These are phyloP conservation scores for Oehlia diaphana DNA, from an alignment of 192 early-diverging fungal genomes.

Conservation along the genomic window DNA sequence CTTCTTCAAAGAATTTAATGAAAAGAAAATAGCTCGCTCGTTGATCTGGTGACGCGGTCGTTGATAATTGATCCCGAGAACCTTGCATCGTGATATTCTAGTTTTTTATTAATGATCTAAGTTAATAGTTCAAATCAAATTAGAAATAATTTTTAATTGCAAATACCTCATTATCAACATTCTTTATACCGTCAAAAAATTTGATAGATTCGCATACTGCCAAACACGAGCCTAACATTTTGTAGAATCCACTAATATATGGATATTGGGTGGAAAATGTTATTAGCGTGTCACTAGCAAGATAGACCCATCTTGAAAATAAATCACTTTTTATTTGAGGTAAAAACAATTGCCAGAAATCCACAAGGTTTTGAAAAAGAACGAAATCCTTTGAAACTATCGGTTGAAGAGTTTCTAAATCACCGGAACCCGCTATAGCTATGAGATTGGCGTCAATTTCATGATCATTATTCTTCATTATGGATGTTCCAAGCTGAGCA, in stretches of 20 bases:
- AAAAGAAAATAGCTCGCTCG: constrained; percentile 42
- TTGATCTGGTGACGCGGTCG: constrained; percentile 32
- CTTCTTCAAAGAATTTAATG: constrained; percentile 56
- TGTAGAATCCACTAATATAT: constrained; percentile 74
- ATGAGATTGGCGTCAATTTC: constrained; percentile 3
- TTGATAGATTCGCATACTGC: constrained; percentile 41
- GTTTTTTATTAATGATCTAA: not conserved
- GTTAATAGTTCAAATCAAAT: not conserved
- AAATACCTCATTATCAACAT: constrained; percentile 7
- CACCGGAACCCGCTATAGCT: constrained; percentile 40
- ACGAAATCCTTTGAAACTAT: constrained; percentile 63
- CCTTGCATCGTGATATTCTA: not conserved
- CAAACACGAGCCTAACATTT: constrained; percentile 55
- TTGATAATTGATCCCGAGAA: constrained; percentile 4
- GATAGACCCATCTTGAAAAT: constrained; percentile 61
- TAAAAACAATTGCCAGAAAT: constrained; percentile 59
- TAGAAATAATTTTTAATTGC: not conserved
- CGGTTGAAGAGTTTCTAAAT: constrained; percentile 52
- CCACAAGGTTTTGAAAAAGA: constrained; percentile 69
- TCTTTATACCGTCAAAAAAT: constrained; percentile 35
- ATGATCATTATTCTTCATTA: not conserved
- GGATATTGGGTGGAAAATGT: constrained; percentile 56
- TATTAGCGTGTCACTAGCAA: constrained; percentile 52
- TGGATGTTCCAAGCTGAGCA: not conserved
- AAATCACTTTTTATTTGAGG: constrained; percentile 38